Conservation (phyloP, 2,329 filamentous ascomycete species). For the Zymoseptoria ardabiliae region DNA sequence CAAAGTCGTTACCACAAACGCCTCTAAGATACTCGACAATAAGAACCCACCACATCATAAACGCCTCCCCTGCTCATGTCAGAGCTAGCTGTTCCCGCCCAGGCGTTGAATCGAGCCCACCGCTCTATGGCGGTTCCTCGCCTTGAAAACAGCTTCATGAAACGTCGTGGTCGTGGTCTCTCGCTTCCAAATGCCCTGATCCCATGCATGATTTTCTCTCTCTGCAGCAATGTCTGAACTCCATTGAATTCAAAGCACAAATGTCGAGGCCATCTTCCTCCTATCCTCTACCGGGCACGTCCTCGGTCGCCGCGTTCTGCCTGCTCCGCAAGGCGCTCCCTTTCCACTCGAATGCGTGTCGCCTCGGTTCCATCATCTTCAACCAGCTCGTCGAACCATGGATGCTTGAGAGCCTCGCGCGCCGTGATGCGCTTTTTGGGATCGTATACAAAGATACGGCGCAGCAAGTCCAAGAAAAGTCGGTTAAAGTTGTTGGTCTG, state of each 20-base stretch:
- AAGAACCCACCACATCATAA: neutral
- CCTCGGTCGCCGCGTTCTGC: slow-evolving; percentile 1
- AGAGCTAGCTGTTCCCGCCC: neutral
- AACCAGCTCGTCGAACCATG: slow-evolving; percentile 58
- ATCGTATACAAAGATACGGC: slow-evolving; percentile 59
- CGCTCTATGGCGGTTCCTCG: neutral
- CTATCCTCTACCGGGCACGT: neutral
- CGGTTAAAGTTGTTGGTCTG: slow-evolving; percentile 51
- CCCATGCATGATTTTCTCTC: neutral
- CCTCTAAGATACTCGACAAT: neutral
- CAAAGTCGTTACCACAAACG: neutral
- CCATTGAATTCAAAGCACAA: neutral
- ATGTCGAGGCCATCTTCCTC: neutral
- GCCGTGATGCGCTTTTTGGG: slow-evolving; percentile 58
- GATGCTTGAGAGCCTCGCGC: slow-evolving; percentile 57
- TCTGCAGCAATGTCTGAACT: neutral
- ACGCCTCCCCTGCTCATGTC: neutral
- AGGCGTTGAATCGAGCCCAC: neutral
- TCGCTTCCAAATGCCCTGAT: neutral
- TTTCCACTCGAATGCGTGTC: slow-evolving; percentile 42
- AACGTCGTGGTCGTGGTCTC: neutral
- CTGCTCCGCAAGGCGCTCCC: slow-evolving; percentile 20
- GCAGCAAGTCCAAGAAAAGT: slow-evolving; percentile 55
- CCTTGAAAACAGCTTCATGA: neutral
- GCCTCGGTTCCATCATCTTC: slow-evolving; percentile 62